Base-by-base conservation (phyloP, 1,284 basidiomycete genomes). In the Papiliotrema terrestris region DNA sequence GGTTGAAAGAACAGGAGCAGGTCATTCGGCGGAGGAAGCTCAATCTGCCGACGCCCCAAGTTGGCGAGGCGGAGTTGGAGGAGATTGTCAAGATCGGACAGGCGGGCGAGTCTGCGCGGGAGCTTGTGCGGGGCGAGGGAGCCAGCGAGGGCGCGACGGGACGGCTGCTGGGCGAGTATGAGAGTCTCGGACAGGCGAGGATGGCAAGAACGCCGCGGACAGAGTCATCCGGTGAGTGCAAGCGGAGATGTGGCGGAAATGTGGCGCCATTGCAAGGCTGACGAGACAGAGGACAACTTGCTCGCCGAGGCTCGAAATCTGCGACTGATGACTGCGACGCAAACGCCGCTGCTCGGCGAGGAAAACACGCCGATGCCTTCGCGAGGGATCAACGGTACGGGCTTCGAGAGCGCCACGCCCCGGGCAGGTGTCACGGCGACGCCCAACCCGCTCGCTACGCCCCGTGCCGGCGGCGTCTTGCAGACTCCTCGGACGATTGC, bases 21-120 rank as follows among this genome's bases (percentile, higher is more conserved):
- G 94, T 98, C 56, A 88, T 91, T 25, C 85, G 92, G 66, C 80
- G 96, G 58, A 80, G 91, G 64, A 91, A 90, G 74, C 81, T 99
- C 46, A 84, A 85, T 56, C 81, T 98, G 13, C 96, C 96, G 0
- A 80, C 82, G 20, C 91, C 95, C 1, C 95, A 98, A 71, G 96
- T 99, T 3, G 90, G 90, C n/a, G 93, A 99, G 76, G 79, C 82
- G 8, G 95, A 99, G 77, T 78, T 99, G 49, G 96, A 98, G 78
- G 93, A 98, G 66, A 98, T 98, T 66, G 95, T 97, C 67, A 99
- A 98, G 81, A 94, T 98, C 65, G 96, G 95, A 1, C 87, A 91
- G 72, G 89, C 89, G 0, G 88, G 93, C 6, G 91, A 97, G 78
- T 86, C 84, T 57, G 89, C 93, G 9, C 86, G 91, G 67, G 85